A percentile compares a stretch with the other conserved stretches of the same genome.
Evolutionary conservation across 2,329 filamentous ascomycete species (phyloP).

Genomic region (Colletotrichum lentis): DNA sequence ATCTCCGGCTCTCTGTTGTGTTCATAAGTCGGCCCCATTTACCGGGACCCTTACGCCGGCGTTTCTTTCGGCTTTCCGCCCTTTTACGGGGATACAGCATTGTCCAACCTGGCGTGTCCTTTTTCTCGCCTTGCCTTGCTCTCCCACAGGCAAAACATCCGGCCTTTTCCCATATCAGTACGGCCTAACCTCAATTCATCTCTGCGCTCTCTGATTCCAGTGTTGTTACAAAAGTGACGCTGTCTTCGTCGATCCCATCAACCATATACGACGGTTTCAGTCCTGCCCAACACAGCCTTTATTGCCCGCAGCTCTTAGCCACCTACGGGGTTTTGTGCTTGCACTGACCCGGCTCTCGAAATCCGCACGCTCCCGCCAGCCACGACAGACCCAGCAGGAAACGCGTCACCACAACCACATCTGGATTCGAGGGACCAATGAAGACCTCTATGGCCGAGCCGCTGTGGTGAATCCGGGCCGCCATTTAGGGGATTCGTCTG

Average conservation of each 20-base stretch:
- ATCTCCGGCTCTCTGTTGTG: too few relatives aligned
- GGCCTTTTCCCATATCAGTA: neutral
- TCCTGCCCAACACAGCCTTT: conserved; percentile 13
- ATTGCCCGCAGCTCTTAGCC: conserved; percentile 14
- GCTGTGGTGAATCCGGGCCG: conserved; percentile 35
- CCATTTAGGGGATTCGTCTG: conserved; percentile 21
- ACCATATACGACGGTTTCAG: conserved; percentile 24
- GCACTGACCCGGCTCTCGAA: neutral
- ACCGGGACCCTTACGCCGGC: neutral
- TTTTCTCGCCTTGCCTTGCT: neutral
- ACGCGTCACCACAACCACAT: conserved; percentile 26
- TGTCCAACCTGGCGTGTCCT: neutral
- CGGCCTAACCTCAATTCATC: neutral
- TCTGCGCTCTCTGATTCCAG: neutral
- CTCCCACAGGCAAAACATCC: neutral
- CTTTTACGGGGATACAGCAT: conserved; percentile 18
- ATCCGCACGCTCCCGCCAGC: conserved; percentile 3
- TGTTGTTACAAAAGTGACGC: conserved; percentile 15
- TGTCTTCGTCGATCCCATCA: conserved; percentile 2
- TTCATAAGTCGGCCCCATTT: neutral
- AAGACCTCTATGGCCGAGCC: conserved; percentile 26
- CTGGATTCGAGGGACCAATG: conserved; percentile 17
- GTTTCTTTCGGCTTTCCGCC: conserved; percentile 11
- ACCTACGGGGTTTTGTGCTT: neutral
- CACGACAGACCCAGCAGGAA: conserved; percentile 26